phyloP scores from a whole-genome alignment of 2,329 filamentous ascomycete genomes.

The Talaromyces verruculosus region DNA sequence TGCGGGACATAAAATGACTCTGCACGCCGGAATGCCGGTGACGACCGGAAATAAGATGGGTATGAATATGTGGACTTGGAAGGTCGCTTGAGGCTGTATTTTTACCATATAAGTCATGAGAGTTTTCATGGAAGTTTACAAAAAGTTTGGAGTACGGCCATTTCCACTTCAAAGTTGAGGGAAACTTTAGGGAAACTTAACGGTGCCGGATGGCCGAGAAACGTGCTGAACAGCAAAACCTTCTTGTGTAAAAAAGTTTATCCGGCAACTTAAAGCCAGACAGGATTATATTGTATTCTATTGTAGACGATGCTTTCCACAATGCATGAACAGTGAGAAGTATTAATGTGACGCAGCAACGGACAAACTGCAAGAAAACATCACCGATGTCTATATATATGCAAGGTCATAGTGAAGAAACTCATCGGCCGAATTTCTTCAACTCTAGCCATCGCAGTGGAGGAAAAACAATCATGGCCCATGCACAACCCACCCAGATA shows the following conservation, averaged over 20 bases:
- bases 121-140: not conserved
- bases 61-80: slow-evolving; percentile 54
- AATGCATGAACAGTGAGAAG: not conserved
- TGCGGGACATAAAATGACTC: slow-evolving; percentile 45
- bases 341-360: not conserved
- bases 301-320: not conserved
- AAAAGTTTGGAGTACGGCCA: not conserved
- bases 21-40: slow-evolving; percentile 52
- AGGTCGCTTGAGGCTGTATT: not conserved
- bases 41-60: slow-evolving; percentile 51
- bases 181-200: not conserved
- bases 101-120: not conserved
- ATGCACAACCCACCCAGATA: slow-evolving; percentile 38
- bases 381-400: not conserved
- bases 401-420: not conserved
- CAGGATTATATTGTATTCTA: not conserved
- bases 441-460: slow-evolving; percentile 38
- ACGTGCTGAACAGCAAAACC: not conserved
- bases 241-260: not conserved
- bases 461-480: slow-evolving; percentile 38
- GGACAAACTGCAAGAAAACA: not conserved
- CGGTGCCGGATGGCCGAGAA: not conserved
- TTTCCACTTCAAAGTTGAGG: not conserved
- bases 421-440: slow-evolving; percentile 30
- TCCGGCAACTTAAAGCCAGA: not conserved